Evolutionary conservation across 108 stramenopile genomes (phyloP).

Genomic region (Cyclotella kingstonii): DNA sequence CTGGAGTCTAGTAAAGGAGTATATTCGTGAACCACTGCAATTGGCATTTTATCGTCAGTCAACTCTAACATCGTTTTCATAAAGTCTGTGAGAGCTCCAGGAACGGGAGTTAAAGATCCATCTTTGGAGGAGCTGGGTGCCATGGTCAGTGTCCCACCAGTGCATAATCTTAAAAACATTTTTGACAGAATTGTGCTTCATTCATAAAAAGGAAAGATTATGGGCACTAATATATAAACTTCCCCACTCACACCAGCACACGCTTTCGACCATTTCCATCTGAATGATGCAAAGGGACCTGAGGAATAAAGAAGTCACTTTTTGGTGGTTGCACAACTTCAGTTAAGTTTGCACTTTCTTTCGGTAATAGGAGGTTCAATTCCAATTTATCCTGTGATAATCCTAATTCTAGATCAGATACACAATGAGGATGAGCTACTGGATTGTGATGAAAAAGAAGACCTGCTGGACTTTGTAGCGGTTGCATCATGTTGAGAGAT

Average conservation of each 20-base stretch:
- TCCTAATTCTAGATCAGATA: slow-evolving; percentile 3
- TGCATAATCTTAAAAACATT: slow-evolving; percentile 78
- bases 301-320: slow-evolving; percentile 60
- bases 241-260: slow-evolving; percentile 17
- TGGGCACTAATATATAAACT: background rate
- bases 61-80: slow-evolving; percentile 78
- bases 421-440: too few relatives aligned
- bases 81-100: slow-evolving; percentile 73
- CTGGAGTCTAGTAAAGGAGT: slow-evolving; percentile 78
- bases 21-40: slow-evolving; percentile 74
- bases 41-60: slow-evolving; percentile 73
- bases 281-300: slow-evolving; percentile 51
- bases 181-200: slow-evolving; percentile 3
- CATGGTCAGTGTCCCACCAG: slow-evolving; percentile 87
- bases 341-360: slow-evolving; percentile 27
- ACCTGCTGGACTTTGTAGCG: slow-evolving; percentile 29
- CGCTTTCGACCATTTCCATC: slow-evolving; percentile 48
- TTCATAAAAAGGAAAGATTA: background rate
- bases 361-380: slow-evolving; percentile 24
- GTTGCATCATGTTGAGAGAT: slow-evolving; percentile 2
- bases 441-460: slow-evolving; percentile 19
- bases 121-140: slow-evolving; percentile 63
- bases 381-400: background rate
- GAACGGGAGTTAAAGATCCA: slow-evolving; percentile 65
- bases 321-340: slow-evolving; percentile 26